These are phyloP conservation scores for Endoconidiophora polonica DNA, from an alignment of 2,329 filamentous ascomycete species.

Conservation along the genomic window DNA sequence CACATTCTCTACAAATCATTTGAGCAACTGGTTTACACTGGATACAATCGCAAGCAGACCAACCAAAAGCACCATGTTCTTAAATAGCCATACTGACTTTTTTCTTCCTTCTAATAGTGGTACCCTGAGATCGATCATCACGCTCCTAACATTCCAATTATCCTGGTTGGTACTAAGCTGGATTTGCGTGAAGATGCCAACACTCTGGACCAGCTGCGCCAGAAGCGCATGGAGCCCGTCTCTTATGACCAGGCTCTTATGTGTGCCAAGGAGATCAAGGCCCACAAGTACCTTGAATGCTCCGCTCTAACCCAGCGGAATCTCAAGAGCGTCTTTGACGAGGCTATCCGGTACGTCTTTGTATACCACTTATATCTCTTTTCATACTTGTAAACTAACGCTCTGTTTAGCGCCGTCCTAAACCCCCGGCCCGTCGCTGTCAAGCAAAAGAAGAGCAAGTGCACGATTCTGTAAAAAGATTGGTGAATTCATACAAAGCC, in stretches of 20 bases:
- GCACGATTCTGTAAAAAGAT: slow-evolving; percentile 45
- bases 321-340: slow-evolving; percentile 96
- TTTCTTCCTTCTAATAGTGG: slow-evolving; percentile 43
- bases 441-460: slow-evolving; percentile 50
- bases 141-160: slow-evolving; percentile 87
- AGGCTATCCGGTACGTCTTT: slow-evolving; percentile 67
- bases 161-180: slow-evolving; percentile 91
- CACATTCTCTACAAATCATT: no score
- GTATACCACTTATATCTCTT: neutral
- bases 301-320: slow-evolving; percentile 93
- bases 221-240: slow-evolving; percentile 95
- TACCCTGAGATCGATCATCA: slow-evolving; percentile 95
- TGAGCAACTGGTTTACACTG: neutral
- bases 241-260: slow-evolving; percentile 81
- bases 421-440: slow-evolving; percentile 44
- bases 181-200: slow-evolving; percentile 80
- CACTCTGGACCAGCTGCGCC: slow-evolving; percentile 64
- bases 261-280: slow-evolving; percentile 84
- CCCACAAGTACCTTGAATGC: slow-evolving; percentile 95
- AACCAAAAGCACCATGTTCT: slow-evolving; percentile 10
- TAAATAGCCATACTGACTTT: no score
- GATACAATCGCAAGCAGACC: neutral
- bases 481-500: no score
- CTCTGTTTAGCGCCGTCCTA: slow-evolving; percentile 45
- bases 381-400: slow-evolving; percentile 14